Evolutionary conservation across 495 filamentous ascomycete species (phyloP), one percentile per base, ranked within the genome.

Genomic region (Annulohypoxylon nitens): DNA sequence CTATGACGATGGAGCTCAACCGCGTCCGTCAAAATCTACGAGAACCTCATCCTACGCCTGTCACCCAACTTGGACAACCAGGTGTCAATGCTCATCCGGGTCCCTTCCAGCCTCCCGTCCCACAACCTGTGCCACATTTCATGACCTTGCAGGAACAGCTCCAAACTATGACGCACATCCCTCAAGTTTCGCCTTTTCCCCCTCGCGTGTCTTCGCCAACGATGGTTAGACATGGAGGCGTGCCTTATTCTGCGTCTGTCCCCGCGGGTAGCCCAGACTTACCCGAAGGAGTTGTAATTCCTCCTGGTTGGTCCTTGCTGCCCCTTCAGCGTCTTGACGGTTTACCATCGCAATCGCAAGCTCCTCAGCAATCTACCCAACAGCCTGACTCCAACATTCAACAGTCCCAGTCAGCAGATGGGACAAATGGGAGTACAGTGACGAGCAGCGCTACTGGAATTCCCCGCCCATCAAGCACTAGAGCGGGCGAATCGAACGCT

Each of bases 231-330:
- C 81, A 86, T 73, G 78, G 78, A 41, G 83, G 70, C 12, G 61
- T 78, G 37, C 74, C 82, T 36, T 78, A 82, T 33, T 79, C 82
- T 20, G 71, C 81, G 20, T 80, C 88, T 7, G 85, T 94, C 63
- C 83, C 86, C 23, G 80, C 91, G 12, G 92, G 90, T 18, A 90
- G 93, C 75, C 77, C 88, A 23, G 88, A 91, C 47, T 82, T 95
- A 18, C 93, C 93, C 2, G 87, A 90, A 43, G 93, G 93, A 8
- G 83, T 95, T 12, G 87, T 81, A 11, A 87, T 97, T 33, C 93
- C 93, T 2, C 83, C 86, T 45, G 93, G 93, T 6, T 97, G 93
- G 93, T 90, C 88, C 23, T 78, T 97, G 30, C 81, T 92, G 36
- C 92, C 92, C 60, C 83, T 94, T 10, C 86, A 91, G 43, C 83